Conservation (phyloP, 176 grass and related monocot genomes). For the Alopecurus myosuroides region DNA sequence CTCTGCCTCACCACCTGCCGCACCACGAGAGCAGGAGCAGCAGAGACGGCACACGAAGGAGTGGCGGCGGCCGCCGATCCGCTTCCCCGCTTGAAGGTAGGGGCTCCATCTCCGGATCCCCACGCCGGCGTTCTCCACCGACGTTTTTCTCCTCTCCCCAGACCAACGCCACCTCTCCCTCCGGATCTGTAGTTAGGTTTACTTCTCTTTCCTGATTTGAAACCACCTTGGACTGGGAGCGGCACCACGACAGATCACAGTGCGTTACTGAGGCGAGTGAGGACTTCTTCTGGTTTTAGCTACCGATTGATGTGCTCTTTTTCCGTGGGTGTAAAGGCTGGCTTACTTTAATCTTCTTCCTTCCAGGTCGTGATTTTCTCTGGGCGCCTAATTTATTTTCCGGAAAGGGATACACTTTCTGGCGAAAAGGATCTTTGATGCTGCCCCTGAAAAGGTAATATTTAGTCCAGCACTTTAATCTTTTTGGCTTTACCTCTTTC, state of each 20-base stretch:
- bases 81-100: not conserved
- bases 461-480: not conserved
- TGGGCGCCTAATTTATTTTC: not conserved
- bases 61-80: not conserved
- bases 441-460: not conserved
- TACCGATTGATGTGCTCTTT: not conserved
- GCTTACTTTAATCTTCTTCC: not conserved
- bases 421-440: slow-evolving; percentile 6
- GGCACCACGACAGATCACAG: not conserved
- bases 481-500: slow-evolving; percentile 13
- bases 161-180: not conserved
- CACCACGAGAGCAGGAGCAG: not conserved
- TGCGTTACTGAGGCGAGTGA: not conserved
- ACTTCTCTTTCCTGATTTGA: not conserved
- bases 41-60: not conserved
- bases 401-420: not conserved
- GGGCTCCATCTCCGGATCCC: not conserved
- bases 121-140: not conserved
- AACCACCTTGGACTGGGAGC: not conserved
- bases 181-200: not conserved
- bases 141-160: not conserved
- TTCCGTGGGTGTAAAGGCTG: not conserved
- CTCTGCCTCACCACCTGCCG: not conserved
- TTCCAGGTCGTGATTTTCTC: not conserved
- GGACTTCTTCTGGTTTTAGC: not conserved